Percentiles rank a stretch among this genome's conserved stretches.
Evolutionary conservation across 371 early-diverging fungal genomes (phyloP).

Genomic region (Mucor piriformis): DNA sequence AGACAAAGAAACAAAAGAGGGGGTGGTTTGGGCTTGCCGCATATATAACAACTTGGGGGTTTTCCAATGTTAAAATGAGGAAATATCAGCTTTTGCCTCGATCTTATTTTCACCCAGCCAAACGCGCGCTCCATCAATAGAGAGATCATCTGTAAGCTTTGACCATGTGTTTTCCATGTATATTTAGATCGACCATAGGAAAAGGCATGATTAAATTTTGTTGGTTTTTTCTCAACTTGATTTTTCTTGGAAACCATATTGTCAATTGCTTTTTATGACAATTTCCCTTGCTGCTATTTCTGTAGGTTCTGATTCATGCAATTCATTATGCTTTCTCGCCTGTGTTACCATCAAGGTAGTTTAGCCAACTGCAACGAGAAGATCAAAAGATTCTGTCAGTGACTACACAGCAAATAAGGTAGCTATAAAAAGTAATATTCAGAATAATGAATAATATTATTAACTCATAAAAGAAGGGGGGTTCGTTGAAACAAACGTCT

Average conservation of each 20-base stretch:
- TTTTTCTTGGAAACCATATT: slow-evolving; percentile 9
- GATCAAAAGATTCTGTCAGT: background rate
- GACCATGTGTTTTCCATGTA: slow-evolving; percentile 2
- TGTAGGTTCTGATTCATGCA: background rate
- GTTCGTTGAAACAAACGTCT: background rate
- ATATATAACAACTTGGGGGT: too few relatives aligned
- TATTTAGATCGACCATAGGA: background rate
- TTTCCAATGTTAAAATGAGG: background rate
- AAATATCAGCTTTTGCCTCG: background rate
- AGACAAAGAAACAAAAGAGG: background rate
- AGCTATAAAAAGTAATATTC: slow-evolving; percentile 1
- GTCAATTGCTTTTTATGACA: slow-evolving; percentile 27
- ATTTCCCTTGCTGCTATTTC: slow-evolving; percentile 2
- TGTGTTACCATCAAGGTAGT: slow-evolving; percentile 20
- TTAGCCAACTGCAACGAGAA: slow-evolving; percentile 21
- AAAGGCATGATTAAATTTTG: background rate
- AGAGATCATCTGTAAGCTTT: too few relatives aligned
- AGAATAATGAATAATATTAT: background rate
- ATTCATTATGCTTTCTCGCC: background rate
- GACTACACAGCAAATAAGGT: background rate
- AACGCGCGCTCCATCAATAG: too few relatives aligned
- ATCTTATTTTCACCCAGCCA: background rate
- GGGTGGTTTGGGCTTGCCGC: background rate
- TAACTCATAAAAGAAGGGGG: background rate
- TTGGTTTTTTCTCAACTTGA: background rate